phyloP scores from a whole-genome alignment of 2,329 filamentous ascomycete genomes.

The Phyllosticta capitalensis region DNA sequence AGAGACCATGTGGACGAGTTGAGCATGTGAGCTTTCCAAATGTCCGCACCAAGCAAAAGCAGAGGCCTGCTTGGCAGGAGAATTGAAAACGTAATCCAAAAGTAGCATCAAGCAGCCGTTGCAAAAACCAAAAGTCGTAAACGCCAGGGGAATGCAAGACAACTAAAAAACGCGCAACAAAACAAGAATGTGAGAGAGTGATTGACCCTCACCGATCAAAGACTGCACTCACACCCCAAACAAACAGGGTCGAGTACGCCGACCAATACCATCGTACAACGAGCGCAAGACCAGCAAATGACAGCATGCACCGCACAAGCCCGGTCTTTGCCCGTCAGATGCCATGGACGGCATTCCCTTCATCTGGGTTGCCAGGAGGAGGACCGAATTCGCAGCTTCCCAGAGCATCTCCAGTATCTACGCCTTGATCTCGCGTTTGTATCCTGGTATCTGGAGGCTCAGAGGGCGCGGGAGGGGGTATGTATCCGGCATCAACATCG shows the following conservation, averaged over 20 bases:
- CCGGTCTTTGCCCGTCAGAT: neutral
- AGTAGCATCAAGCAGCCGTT: neutral
- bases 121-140: neutral
- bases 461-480: constrained; percentile 2
- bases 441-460: constrained; percentile 3
- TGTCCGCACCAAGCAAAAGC: neutral
- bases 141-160: neutral
- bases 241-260: neutral
- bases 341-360: neutral
- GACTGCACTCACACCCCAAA: neutral
- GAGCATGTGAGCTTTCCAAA: neutral
- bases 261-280: neutral
- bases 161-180: neutral
- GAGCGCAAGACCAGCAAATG: neutral
- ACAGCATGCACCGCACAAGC: neutral
- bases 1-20: no score
- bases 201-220: neutral
- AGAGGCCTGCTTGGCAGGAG: neutral
- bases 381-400: neutral
- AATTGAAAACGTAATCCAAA: neutral
- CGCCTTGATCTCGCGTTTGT: neutral
- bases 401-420: neutral
- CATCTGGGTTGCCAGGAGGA: neutral
- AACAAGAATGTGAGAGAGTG: neutral
- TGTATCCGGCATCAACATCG: constrained; percentile 5